Percentiles rank a stretch among this genome's conserved stretches.
These are phyloP conservation scores for Omphalea diandra DNA, from an alignment of 441 rosid species.

Conservation along the genomic window DNA sequence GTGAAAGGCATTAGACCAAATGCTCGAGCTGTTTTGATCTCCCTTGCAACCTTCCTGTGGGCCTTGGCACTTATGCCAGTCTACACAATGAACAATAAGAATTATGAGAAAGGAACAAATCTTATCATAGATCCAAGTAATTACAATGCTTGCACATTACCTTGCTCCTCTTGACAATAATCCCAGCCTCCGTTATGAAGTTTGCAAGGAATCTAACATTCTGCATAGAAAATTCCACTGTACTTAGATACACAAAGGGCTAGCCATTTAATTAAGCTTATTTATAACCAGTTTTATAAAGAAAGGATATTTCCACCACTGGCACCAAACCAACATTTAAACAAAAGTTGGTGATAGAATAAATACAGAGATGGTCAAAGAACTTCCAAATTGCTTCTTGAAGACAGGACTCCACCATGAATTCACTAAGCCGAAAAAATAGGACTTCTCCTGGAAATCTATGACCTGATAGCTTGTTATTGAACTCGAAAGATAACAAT, in stretches of 20 bases:
- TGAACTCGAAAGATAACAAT: background rate
- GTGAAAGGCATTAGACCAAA: constrained; percentile 88
- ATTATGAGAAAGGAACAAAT: background rate
- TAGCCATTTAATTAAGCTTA: background rate
- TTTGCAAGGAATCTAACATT: constrained; percentile 79
- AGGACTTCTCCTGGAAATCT: background rate
- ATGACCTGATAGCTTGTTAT: background rate
- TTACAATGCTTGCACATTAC: constrained; percentile 29
- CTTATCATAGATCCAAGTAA: constrained; percentile 10
- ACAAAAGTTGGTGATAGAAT: background rate
- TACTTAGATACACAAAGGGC: background rate
- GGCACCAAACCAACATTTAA: background rate
- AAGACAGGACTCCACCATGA: background rate
- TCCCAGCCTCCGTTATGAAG: constrained; percentile 81
- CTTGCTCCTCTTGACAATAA: constrained; percentile 69
- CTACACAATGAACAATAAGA: constrained; percentile 31
- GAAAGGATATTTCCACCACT: background rate
- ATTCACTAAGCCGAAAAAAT: background rate
- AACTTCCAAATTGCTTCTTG: background rate
- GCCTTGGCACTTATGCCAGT: constrained; percentile 89
- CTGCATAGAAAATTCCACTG: constrained; percentile 40
- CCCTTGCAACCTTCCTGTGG: constrained; percentile 86
- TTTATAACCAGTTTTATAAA: background rate
- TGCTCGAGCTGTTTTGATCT: constrained; percentile 90
- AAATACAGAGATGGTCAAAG: background rate